Conservation (phyloP, 768 basidiomycete genomes). For the Hericium erinaceus region DNA sequence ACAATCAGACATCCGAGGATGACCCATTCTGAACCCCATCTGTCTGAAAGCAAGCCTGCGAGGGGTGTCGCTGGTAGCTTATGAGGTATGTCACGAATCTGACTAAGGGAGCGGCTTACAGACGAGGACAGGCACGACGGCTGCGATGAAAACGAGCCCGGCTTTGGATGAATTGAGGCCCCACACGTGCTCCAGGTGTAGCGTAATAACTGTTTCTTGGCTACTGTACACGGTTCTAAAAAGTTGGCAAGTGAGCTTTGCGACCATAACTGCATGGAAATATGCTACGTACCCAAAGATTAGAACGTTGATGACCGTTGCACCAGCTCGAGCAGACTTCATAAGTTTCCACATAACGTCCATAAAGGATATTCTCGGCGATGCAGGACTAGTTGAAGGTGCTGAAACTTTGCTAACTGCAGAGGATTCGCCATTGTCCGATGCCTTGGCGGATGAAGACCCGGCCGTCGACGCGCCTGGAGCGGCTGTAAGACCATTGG, state of each 20-base stretch:
- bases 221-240: slow-evolving; percentile 20
- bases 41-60: slow-evolving; percentile 49
- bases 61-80: slow-evolving; percentile 40
- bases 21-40: slow-evolving; percentile 46
- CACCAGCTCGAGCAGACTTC: slow-evolving; percentile 19
- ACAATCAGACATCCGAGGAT: slow-evolving; percentile 37
- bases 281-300: slow-evolving; percentile 24
- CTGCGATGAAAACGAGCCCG: slow-evolving; percentile 58
- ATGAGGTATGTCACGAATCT: neutral
- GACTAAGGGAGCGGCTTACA: slow-evolving; percentile 31
- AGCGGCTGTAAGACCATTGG: neutral
- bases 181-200: slow-evolving; percentile 26
- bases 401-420: no score
- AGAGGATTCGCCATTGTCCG: no score
- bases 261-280: neutral
- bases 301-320: slow-evolving; percentile 20
- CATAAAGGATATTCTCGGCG: slow-evolving; percentile 5
- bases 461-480: neutral
- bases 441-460: neutral
- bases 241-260: neutral
- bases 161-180: slow-evolving; percentile 30
- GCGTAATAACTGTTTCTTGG: slow-evolving; percentile 27
- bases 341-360: slow-evolving; percentile 17
- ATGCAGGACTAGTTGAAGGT: no score
- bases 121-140: slow-evolving; percentile 52